Evolutionary conservation across 1,284 basidiomycete species (phyloP), one percentile per base, ranked within the genome.

Genomic region (Tilletia indica): DNA sequence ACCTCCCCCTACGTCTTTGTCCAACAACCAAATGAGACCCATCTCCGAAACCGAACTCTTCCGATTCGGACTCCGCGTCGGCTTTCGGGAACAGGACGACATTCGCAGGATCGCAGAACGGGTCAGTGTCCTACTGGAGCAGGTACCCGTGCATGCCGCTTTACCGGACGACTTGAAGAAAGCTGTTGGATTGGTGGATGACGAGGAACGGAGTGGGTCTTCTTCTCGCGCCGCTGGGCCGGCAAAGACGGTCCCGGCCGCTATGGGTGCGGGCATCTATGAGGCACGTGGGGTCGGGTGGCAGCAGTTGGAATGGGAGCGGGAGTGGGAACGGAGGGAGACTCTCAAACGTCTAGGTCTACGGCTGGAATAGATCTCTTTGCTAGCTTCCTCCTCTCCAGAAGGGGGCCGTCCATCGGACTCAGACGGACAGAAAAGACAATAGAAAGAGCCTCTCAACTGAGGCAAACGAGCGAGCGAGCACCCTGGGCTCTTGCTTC

Each of bases 31-130:
- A 3, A n/a, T n/a, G 36, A 16, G 47, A 31, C 63, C 61, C 34
- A 78, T 83, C 21, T 76, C 76, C 36, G 82, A 84, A 72, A 76
- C 77, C 9, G 82, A 84, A 72, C 74, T 84, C 56, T 82, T 84
- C 70, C 72, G 81, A 6, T 75, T 79, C 68, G 82, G 82, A 0
- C 74, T 84, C 68, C 73, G 82, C 3, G 74, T 83, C 4, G 81
- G 79, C 4, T 76, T 78, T 0, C 73, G 72, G 11, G 81, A 84
- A 68, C 79, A 81, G 49, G 58, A 72, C 38, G 70, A 73, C 48
- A 75, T 84, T 47, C 79, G 79, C 49, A 73, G 76, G 68, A 58
- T 84, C 39, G 82, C 81, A 0, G 78, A 78, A 71, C 66, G 80
- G 11, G 69, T 84, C 39, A 80, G 79, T 54, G 69, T 70, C 6